Conservation (phyloP, 352 stramenopile genomes). For the Phytophthora sansomeana region DNA sequence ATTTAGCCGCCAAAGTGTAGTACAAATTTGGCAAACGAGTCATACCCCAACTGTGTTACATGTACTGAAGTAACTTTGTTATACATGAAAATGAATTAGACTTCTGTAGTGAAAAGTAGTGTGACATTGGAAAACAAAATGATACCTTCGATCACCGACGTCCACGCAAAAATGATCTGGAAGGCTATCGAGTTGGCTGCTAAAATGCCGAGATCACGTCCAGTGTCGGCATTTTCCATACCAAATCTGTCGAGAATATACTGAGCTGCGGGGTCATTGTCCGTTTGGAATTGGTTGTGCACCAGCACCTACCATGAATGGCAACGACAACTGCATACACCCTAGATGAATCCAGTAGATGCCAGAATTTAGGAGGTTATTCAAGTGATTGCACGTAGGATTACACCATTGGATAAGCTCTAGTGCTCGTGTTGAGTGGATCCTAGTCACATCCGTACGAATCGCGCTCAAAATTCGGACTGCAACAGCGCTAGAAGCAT, state of each 20-base stretch:
- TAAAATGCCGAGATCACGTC: constrained; percentile 56
- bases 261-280: constrained; percentile 12
- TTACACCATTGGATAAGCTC: constrained; percentile 40
- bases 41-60: too few relatives aligned
- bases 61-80: too few relatives aligned
- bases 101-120: too few relatives aligned
- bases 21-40: too few relatives aligned
- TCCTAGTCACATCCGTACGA: constrained; percentile 7
- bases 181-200: constrained; percentile 49
- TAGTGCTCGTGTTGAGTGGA: constrained; percentile 15
- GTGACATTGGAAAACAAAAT: constrained; percentile 43
- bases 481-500: constrained; percentile 14
- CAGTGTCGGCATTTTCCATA: constrained; percentile 61
- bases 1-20: too few relatives aligned
- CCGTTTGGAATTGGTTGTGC: constrained; percentile 69
- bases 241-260: constrained; percentile 50
- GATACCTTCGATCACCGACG: too few relatives aligned
- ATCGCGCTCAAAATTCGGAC: constrained; percentile 20
- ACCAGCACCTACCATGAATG: constrained; percentile 80
- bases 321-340: constrained; percentile 74
- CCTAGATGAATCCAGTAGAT: constrained; percentile 74
- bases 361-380: constrained; percentile 67
- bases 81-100: too few relatives aligned
- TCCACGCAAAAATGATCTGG: constrained; percentile 51
- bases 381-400: constrained; percentile 65